These are phyloP conservation scores for Vigna unguiculata DNA, from an alignment of 306 rosid genomes.

Conservation along the genomic window DNA sequence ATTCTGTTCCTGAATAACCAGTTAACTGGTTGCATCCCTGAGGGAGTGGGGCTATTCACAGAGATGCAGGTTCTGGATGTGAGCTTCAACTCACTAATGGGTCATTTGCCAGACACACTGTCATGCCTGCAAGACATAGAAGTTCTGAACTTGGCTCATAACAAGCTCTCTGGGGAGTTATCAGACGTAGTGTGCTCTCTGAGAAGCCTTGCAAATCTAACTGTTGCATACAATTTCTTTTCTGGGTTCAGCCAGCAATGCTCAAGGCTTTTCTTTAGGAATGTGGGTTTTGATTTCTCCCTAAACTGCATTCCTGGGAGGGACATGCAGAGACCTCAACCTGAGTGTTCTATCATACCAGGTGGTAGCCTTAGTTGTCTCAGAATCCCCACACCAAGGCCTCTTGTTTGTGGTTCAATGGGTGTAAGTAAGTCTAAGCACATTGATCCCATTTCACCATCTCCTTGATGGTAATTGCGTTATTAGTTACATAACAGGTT, in stretches of 20 bases:
- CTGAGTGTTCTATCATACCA: constrained; percentile 84
- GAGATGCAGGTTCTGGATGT: constrained; percentile 91
- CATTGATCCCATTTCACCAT: constrained; percentile 47
- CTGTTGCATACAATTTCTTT: constrained; percentile 91
- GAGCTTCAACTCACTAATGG: constrained; percentile 83
- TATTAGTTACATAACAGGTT: constrained; percentile 48
- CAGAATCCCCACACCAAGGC: constrained; percentile 79
- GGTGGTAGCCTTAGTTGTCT: constrained; percentile 82
- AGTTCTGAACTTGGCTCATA: constrained; percentile 83
- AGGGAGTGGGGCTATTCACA: constrained; percentile 86
- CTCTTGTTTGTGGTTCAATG: constrained; percentile 72
- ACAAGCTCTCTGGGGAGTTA: constrained; percentile 86
- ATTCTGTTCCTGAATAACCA: constrained; percentile 85
- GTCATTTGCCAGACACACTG: constrained; percentile 88
- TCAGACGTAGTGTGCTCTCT: constrained; percentile 82
- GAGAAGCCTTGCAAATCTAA: constrained; percentile 72
- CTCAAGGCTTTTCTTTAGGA: constrained; percentile 57
- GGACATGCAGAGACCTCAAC: constrained; percentile 84
- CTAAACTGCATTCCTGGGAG: constrained; percentile 87
- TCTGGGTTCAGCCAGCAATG: constrained; percentile 94
- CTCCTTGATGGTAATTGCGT: constrained; percentile 55
- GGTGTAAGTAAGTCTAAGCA: constrained; percentile 41
- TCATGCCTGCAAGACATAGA: constrained; percentile 85
- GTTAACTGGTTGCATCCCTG: constrained; percentile 89
- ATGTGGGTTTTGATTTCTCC: constrained; percentile 89